Evolutionary conservation across 2,329 filamentous ascomycete genomes (phyloP).

Genomic region (Rhynchosporium agropyri): DNA sequence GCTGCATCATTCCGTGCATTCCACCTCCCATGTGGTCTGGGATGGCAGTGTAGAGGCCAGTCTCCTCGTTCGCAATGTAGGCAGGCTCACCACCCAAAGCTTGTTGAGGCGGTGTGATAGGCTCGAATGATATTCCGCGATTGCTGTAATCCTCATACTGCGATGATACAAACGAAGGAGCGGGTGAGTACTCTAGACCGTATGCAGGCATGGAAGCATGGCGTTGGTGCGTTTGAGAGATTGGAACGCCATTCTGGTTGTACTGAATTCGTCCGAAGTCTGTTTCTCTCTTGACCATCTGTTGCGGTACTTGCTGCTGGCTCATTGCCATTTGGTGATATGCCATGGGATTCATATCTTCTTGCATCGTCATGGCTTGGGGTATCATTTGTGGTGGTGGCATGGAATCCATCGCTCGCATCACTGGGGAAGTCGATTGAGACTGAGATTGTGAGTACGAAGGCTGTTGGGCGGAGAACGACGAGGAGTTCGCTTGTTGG

Average conservation of each 20-base stretch:
- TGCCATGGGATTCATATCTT: conserved; percentile 66
- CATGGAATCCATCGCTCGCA: conserved; percentile 92
- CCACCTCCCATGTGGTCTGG: conserved; percentile 77
- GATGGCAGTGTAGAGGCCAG: conserved; percentile 91
- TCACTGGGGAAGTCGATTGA: conserved; percentile 84
- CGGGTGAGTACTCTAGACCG: conserved; percentile 92
- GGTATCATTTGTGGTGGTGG: conserved; percentile 85
- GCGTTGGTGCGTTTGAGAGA: conserved; percentile 82
- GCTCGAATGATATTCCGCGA: conserved; percentile 93
- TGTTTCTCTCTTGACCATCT: conserved; percentile 83
- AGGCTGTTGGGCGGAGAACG: conserved; percentile 79
- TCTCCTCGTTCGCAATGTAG: conserved; percentile 98
- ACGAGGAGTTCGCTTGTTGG: conserved; percentile 97
- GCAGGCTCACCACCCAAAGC: conserved; percentile 83
- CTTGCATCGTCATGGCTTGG: conserved; percentile 56
- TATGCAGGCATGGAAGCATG: conserved; percentile 99
- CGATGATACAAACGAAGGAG: conserved; percentile 97
- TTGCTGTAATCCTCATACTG: conserved; percentile 98
- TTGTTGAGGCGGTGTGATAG: conserved; percentile 93
- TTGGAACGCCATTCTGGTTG: conserved; percentile 87
- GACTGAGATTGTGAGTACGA: conserved; percentile 59
- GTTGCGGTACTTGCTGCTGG: conserved; percentile 60
- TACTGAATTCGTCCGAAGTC: conserved; percentile 84
- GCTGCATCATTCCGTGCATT: conserved; percentile 87
- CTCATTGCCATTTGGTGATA: conserved; percentile 73